A percentile compares a stretch with the other conserved stretches of the same genome.
These are phyloP conservation scores for Solanum appendiculatum DNA, from an alignment of 257 asterid genomes.

Conservation along the genomic window DNA sequence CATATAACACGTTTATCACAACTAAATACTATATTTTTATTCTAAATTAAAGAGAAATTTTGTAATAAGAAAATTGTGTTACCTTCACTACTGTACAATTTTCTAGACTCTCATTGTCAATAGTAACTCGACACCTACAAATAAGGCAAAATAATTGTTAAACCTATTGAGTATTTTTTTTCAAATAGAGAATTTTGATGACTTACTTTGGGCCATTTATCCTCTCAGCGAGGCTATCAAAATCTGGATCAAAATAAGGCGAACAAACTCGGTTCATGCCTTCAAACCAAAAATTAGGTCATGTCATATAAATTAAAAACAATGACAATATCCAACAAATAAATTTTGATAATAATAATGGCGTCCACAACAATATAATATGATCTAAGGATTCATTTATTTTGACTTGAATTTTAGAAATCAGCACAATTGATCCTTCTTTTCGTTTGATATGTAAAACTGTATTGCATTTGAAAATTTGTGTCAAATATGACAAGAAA, in stretches of 20 bases:
- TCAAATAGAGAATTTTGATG: neutral
- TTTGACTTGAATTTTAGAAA: neutral
- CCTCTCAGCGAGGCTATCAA: slow-evolving; percentile 64
- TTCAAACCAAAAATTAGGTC: slow-evolving; percentile 6
- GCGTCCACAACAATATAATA: neutral
- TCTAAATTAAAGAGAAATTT: neutral
- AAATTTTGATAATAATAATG: neutral
- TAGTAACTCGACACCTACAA: slow-evolving; percentile 53
- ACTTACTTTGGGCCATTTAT: slow-evolving; percentile 58
- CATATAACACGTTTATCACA: neutral
- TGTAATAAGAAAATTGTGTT: neutral
- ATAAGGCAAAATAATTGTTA: neutral
- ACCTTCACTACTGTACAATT: slow-evolving; percentile 68
- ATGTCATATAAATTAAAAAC: neutral
- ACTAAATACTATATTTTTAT: neutral
- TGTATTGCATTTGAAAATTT: neutral
- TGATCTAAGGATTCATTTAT: neutral
- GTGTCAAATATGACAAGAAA: neutral
- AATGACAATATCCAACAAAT: neutral
- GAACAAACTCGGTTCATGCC: slow-evolving; percentile 42
- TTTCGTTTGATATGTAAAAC: neutral
- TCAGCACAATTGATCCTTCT: neutral
- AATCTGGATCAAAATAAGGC: slow-evolving; percentile 76
- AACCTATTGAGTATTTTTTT: neutral
- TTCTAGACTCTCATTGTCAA: slow-evolving; percentile 50